These are phyloP conservation scores for Phaeomoniella chlamydospora DNA, from an alignment of 2,329 filamentous ascomycete genomes.

Conservation along the genomic window DNA sequence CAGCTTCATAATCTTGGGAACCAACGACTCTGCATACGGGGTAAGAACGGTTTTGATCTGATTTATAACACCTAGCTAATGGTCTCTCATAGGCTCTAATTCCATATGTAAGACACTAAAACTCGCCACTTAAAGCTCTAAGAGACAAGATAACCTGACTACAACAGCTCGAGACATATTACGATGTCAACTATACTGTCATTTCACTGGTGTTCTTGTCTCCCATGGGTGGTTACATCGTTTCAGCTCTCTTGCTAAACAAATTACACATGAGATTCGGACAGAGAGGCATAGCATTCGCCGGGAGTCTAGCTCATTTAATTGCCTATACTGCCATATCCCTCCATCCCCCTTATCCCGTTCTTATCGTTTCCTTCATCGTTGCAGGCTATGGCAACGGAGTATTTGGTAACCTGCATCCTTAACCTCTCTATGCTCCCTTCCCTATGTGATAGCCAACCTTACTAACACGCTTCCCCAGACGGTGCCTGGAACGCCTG, in stretches of 20 bases:
- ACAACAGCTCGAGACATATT: slow-evolving; percentile 25
- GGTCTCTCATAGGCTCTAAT: slow-evolving; percentile 23
- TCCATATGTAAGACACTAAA: slow-evolving; percentile 27
- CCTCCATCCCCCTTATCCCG: slow-evolving; percentile 55
- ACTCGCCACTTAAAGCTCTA: too few relatives aligned
- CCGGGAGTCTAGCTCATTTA: slow-evolving; percentile 48
- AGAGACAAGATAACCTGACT: not conserved
- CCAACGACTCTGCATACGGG: slow-evolving; percentile 41
- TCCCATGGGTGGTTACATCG: slow-evolving; percentile 32
- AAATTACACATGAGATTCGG: slow-evolving; percentile 33
- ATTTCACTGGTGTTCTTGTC: slow-evolving; percentile 35
- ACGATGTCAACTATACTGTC: slow-evolving; percentile 27
- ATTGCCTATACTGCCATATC: slow-evolving; percentile 50
- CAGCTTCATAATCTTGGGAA: slow-evolving; percentile 40
- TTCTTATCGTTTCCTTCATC: slow-evolving; percentile 49
- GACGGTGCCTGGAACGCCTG: slow-evolving; percentile 43
- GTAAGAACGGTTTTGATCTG: slow-evolving; percentile 20
- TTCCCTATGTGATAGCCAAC: too few relatives aligned
- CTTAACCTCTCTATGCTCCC: not conserved
- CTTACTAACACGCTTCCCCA: slow-evolving; percentile 4
- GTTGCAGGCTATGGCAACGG: slow-evolving; percentile 60
- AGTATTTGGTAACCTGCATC: slow-evolving; percentile 35
- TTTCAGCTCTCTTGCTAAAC: slow-evolving; percentile 29
- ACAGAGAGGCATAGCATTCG: slow-evolving; percentile 57
- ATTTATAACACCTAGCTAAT: slow-evolving; percentile 2